These are phyloP conservation scores for Leucocoprinus sp. DNA, from an alignment of 768 basidiomycete genomes.

Conservation along the genomic window DNA sequence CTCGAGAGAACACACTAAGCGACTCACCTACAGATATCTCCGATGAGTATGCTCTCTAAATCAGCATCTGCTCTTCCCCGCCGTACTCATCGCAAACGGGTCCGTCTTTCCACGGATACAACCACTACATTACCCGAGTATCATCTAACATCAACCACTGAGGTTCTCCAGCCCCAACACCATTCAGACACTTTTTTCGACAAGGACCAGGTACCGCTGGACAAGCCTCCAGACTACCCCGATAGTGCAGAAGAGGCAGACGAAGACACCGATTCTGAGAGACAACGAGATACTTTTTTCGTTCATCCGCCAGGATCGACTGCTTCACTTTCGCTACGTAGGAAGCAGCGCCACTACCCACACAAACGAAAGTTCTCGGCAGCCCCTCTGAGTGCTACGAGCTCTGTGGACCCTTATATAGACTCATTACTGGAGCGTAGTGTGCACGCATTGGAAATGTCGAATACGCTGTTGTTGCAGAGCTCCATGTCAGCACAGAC, in stretches of 20 bases:
- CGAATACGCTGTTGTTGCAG: conserved; percentile 69
- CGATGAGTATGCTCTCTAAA: conserved; percentile 17
- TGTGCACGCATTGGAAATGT: conserved; percentile 81
- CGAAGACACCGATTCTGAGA: conserved; percentile 45
- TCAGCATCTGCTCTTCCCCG: conserved; percentile 18
- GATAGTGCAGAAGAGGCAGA: conserved; percentile 73
- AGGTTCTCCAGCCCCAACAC: conserved; percentile 4
- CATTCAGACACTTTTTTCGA: conserved; percentile 9
- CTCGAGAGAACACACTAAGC: conserved; percentile 5
- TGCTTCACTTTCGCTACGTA: conserved; percentile 1
- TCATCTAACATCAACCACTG: conserved; percentile 20
- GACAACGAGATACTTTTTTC: conserved; percentile 15
- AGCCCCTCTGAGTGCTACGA: conserved; percentile 4
- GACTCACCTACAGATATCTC: conserved; percentile 5
- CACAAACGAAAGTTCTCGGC: conserved; percentile 9
- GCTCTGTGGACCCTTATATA: conserved; percentile 44
- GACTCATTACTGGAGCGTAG: conserved; percentile 77
- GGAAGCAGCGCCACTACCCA: conserved; percentile 3
- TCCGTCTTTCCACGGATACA: conserved; percentile 58
- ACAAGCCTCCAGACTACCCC: conserved; percentile 68
- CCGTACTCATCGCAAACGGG: conserved; percentile 45
- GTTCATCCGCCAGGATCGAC: not conserved
- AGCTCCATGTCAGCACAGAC: conserved; percentile 68
- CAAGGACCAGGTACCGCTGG: conserved; percentile 30
- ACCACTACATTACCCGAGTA: conserved; percentile 61